Base-by-base conservation (phyloP, 352 stramenopile genomes). In the Phytophthora colocasiae region DNA sequence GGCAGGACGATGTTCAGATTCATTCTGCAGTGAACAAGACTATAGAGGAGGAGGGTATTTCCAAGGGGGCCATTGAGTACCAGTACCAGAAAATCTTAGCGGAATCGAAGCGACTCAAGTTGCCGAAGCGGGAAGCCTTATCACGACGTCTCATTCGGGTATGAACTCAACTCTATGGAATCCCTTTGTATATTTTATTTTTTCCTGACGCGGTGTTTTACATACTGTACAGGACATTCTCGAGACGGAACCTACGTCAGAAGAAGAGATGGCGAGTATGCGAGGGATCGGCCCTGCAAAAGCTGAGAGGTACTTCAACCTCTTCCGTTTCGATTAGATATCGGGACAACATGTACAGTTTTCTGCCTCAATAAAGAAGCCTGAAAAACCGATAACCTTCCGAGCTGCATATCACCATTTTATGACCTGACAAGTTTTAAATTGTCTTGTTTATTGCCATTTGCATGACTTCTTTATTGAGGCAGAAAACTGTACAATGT, bases 261-360 rank as follows among this genome's bases (percentile, higher is more conserved):
- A 80, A 36, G 77, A 87, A 46, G 85, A 90, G 43, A 89, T 94
- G 81, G 78, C 75, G n/a, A 58, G 56, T 27, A 75, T 94, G 58
- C 73, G 83, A 6, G 85, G 81, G 1, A 78, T 94, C 2, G 83
- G 81, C 1, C 24, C 34, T 8, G 52, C 71, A 7, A 86, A 81
- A 60, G 85, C 83, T n/a, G 63, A 53, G 29, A 70, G 80, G 26
- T 93, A 80, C 50, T 92, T 85, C 59, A 52, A 50, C 9, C 46
- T 81, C 7, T 90, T 90, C 47, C 62, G 55, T 27, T 74, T 78
- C 48, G 47, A 63, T 44, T 78, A 46, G 68, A 22, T 22, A 22
- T 22, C 22, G n/a, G n/a, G n/a, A n/a, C n/a, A n/a, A n/a, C n/a
- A n/a, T n/a, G n/a, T n/a, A n/a, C n/a, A n/a, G n/a, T n/a, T n/a